Evolutionary conservation across 2,329 filamentous ascomycete genomes (phyloP).

Genomic region (Stenocarpella maydis): DNA sequence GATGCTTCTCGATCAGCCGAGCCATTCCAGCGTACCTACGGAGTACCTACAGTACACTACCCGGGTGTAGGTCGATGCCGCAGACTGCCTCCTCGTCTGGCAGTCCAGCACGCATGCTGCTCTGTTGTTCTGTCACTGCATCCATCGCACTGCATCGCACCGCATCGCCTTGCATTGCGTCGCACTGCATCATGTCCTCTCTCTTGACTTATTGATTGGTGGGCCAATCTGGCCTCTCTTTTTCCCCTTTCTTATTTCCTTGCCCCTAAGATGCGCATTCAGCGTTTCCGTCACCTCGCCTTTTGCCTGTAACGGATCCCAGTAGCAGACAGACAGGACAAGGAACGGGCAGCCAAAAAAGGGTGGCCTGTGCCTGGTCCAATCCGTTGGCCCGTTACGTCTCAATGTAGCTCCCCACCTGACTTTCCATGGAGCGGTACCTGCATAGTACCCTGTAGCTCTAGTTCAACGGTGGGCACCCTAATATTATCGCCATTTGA

Average conservation of each 20-base stretch:
- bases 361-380: neutral
- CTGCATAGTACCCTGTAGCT: conserved; percentile 24
- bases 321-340: neutral
- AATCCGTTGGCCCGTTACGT: conserved; percentile 2
- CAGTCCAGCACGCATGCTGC: neutral
- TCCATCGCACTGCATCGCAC: neutral
- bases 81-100: no score
- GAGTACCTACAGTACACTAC: no score
- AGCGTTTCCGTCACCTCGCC: neutral
- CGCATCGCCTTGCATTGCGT: conserved; percentile 1
- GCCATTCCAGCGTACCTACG: no score
- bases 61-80: no score
- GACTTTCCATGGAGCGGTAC: neutral
- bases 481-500: conserved; percentile 25
- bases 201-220: neutral
- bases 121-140: neutral
- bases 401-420: conserved; percentile 10
- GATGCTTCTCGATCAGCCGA: neutral
- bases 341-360: neutral
- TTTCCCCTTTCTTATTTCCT: neutral
- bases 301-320: neutral
- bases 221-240: neutral
- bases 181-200: neutral
- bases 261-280: neutral
- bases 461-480: conserved; percentile 23